Conservation (phyloP, 2,329 filamentous ascomycete species). For the Sodiomyces alkalinus region DNA sequence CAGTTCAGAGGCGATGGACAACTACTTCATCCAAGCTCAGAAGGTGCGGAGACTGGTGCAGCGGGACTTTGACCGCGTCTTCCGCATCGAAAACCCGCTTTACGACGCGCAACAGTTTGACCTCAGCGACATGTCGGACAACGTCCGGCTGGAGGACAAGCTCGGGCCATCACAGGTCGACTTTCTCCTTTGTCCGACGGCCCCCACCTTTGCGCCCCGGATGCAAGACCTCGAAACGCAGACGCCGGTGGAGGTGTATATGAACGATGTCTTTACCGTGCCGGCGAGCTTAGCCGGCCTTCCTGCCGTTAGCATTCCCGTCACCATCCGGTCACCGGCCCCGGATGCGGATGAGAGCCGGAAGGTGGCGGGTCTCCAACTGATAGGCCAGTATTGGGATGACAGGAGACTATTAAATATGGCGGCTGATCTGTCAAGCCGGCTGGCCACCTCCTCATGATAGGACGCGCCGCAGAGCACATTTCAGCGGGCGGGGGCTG, state of each 20-base stretch:
- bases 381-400: slow-evolving; percentile 72
- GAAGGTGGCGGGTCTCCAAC: slow-evolving; percentile 44
- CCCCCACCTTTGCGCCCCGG: slow-evolving; percentile 58
- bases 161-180: slow-evolving; percentile 54
- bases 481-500: no score
- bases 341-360: slow-evolving; percentile 15
- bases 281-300: slow-evolving; percentile 85
- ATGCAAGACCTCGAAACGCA: slow-evolving; percentile 41
- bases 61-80: slow-evolving; percentile 71
- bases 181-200: slow-evolving; percentile 75
- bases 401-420: slow-evolving; percentile 48
- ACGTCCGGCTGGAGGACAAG: slow-evolving; percentile 36
- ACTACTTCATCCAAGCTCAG: slow-evolving; percentile 93
- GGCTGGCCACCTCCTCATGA: no score
- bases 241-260: slow-evolving; percentile 59
- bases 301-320: slow-evolving; percentile 72
- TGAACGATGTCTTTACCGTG: slow-evolving; percentile 92
- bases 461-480: no score
- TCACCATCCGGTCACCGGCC: slow-evolving; percentile 46
- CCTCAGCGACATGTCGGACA: slow-evolving; percentile 43
- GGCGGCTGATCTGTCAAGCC: no score
- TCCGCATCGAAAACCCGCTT: slow-evolving; percentile 55
- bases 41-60: slow-evolving; percentile 72
- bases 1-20: slow-evolving; percentile 81
- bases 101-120: slow-evolving; percentile 36